phyloP scores from a whole-genome alignment of 371 early-diverging fungal species.

The Encephalitozoon hellem region DNA sequence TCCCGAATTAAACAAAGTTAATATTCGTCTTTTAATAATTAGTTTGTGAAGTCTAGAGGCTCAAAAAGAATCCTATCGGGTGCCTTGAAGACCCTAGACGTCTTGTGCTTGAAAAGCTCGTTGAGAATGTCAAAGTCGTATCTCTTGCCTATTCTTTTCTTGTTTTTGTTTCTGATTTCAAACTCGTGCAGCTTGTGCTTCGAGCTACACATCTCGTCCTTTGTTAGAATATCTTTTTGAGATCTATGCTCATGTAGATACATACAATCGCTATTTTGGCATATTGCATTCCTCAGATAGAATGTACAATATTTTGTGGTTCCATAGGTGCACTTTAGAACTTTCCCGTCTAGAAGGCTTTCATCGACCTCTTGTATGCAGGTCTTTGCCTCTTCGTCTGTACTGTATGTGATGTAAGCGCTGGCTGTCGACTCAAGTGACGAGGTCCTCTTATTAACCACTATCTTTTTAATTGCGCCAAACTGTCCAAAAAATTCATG shows the following conservation, averaged over 20 bases:
- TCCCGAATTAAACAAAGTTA: neutral
- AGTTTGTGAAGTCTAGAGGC: constrained; percentile 41
- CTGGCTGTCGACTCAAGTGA: constrained; percentile 43
- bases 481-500: constrained; percentile 62
- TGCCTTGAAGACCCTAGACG: constrained; percentile 20
- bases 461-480: constrained; percentile 61
- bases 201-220: constrained; percentile 58
- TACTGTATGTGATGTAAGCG: constrained; percentile 60
- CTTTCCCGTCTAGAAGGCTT: constrained; percentile 53
- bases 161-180: constrained; percentile 51
- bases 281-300: constrained; percentile 59
- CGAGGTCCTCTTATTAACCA: constrained; percentile 55
- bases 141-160: constrained; percentile 43
- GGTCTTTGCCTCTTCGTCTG: constrained; percentile 52
- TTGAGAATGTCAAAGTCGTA: constrained; percentile 41
- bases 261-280: constrained; percentile 61
- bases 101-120: constrained; percentile 47
- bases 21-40: neutral
- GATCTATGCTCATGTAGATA: constrained; percentile 59
- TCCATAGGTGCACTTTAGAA: constrained; percentile 61
- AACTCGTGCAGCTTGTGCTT: constrained; percentile 60
- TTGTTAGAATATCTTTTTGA: constrained; percentile 54
- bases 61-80: constrained; percentile 51
- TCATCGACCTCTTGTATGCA: constrained; percentile 61
- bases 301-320: constrained; percentile 62